Evolutionary conservation across 305 asterid genomes (phyloP).

Genomic region (Petunia hybrid): DNA sequence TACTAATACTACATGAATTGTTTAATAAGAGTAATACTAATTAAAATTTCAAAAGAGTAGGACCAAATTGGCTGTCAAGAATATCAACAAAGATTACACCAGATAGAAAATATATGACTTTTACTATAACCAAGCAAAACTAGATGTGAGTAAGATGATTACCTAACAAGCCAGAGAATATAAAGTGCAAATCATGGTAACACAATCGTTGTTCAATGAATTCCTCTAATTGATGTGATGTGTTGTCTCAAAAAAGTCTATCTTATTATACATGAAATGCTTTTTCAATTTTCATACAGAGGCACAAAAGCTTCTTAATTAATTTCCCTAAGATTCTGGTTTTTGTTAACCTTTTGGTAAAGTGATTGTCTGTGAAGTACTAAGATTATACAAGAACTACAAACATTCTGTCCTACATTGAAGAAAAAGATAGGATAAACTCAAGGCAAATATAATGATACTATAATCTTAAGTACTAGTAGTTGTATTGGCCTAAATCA

Average conservation of each 20-base stretch:
- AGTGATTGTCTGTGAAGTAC: no score
- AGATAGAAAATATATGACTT: constrained; percentile 22
- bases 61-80: constrained; percentile 49
- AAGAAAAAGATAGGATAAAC: no score
- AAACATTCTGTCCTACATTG: no score
- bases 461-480: no score
- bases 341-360: no score
- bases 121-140: constrained; percentile 25
- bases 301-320: no score
- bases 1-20: neutral
- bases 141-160: constrained; percentile 40
- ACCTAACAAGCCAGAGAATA: constrained; percentile 7
- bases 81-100: constrained; percentile 43
- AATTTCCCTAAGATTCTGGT: no score
- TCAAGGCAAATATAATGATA: no score
- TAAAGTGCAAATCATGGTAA: neutral
- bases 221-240: neutral
- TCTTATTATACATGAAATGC: no score
- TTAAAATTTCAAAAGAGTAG: constrained; percentile 23
- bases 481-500: no score
- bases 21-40: no score
- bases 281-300: neutral
- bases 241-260: neutral
- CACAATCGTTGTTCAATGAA: neutral
- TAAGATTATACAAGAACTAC: no score